Base-by-base conservation (phyloP, 2,329 filamentous ascomycete genomes). In the Pseudogymnoascus sp. region DNA sequence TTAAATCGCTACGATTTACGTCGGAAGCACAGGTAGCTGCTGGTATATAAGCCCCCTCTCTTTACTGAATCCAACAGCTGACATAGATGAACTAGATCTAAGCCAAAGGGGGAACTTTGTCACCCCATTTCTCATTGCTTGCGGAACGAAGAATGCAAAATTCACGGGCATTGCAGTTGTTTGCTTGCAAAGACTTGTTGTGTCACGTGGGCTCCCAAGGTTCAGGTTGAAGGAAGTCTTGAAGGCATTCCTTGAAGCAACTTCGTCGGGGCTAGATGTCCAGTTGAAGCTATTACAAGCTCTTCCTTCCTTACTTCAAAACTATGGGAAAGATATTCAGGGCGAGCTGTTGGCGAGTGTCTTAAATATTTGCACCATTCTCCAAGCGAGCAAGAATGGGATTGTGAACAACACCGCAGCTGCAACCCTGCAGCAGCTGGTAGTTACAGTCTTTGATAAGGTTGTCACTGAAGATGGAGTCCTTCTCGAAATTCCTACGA, bases 211-310 rank as follows among this genome's bases (percentile, higher is more conserved):
- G 6, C 80, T 99, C 45, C 90, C 95, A 0, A 85, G 86, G 68
- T 85, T 89, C 63, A 88, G 92, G 69, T 79, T 99, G 63, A 89
- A 88, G 73, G 92, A 96, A 74, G 89, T 96, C 13, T 82, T 99
- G 2, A 90, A 96, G 72, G 92, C 93, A 6, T 82, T 99, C 69
- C 89, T 89, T 73, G 90, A 96, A 74, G 93, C 90, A 60, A 89
- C 90, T 69, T 92, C 80, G 75, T 89, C 91, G 73, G 80, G 85
- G 13, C 78, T 96, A 65, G 95, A 99, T 77, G 90, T 97, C 2
- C 95, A 99, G 73, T 85, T 99, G 69, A 98, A 98, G 76, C 95
- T 98, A 62, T 79, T 99, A 13, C 95, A 99, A 75, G 92, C 92
- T 1, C 78, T 99, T 14, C 95, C 95, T 3, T 91, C 92, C 1